Base-by-base conservation (phyloP, 345 rosid genomes). In the Syzygium grande region DNA sequence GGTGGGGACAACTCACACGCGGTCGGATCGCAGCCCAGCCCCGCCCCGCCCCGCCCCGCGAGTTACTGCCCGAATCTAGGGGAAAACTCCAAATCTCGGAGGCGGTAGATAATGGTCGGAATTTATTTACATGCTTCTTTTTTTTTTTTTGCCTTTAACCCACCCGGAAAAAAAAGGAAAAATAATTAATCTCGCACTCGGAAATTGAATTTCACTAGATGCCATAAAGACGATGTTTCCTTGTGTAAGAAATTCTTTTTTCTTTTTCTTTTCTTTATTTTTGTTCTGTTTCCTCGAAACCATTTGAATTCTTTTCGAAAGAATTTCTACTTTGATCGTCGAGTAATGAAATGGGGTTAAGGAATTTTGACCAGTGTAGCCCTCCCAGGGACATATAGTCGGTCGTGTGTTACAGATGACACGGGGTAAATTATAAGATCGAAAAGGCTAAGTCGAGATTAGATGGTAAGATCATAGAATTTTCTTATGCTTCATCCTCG, bases 361-460 rank as follows among this genome's bases (percentile, higher is more conserved):
- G 4, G 25, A 68, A 34, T 68, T 34, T 34, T 2, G 0, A 0
- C 13, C 27, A 2, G 10, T 73, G 38, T 27, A 5, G 1, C 6
- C 14, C 23, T 49, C 25, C 19, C 7, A 7, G 3, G 2, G 4
- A 4, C 80, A 4, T 34, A 16, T 68, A 17, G 38, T 68, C 0
- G 13, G 11, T 73, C 3, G 19, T 10, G 2, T 73, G 19, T 0
- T 2, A 0, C 0, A 6, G 7, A 43, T 43, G 46, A 43, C 46
- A 43, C 46, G 7, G 46, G 7, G 46, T 43, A 43, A 43, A 43
- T 43, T 43, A 43, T 43, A 43, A 43, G 46, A 1, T 43, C 46
- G 46, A 43, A 43, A 43, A 5, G 46, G 46, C 46, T 43, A 43
- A 43, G 7, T 43, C 46, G 46, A 43, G 7, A 43, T 5, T 6